phyloP scores from a whole-genome alignment of 1,284 basidiomycete genomes.

The Ceratobasidium sp. region DNA sequence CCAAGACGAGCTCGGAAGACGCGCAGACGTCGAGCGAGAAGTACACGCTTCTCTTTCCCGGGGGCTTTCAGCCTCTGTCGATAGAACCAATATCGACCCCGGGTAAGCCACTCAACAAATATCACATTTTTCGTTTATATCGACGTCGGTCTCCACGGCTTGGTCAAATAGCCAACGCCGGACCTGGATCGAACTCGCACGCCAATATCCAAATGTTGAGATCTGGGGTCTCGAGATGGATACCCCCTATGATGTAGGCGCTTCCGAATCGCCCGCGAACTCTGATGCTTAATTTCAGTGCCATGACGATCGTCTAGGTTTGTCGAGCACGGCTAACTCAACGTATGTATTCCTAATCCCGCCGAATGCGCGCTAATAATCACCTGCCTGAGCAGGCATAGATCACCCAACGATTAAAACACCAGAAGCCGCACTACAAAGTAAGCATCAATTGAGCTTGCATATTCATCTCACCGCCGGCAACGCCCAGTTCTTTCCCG shows the following conservation, averaged over 20 bases:
- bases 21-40: constrained; percentile 37
- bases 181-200: constrained; percentile 42
- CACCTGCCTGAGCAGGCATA: constrained; percentile 29
- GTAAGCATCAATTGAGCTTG: constrained; percentile 20
- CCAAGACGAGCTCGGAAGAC: constrained; percentile 43
- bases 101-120: constrained; percentile 21
- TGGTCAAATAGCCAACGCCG: constrained; percentile 36
- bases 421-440: constrained; percentile 34
- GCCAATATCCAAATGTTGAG: constrained; percentile 35
- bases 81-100: constrained; percentile 42
- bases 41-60: constrained; percentile 29
- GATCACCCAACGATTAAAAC: constrained; percentile 42
- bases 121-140: background rate
- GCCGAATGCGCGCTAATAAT: background rate
- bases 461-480: background rate
- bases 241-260: constrained; percentile 35
- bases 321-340: constrained; percentile 35
- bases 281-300: background rate
- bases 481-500: constrained; percentile 36
- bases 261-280: constrained; percentile 6
- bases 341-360: constrained; percentile 16
- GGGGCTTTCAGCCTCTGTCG: constrained; percentile 41
- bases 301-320: constrained; percentile 16
- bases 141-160: background rate
- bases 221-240: constrained; percentile 41